Evolutionary conservation across 345 rosid species (phyloP), one percentile per base, ranked within the genome.

Genomic region (Dovyalis caffra): DNA sequence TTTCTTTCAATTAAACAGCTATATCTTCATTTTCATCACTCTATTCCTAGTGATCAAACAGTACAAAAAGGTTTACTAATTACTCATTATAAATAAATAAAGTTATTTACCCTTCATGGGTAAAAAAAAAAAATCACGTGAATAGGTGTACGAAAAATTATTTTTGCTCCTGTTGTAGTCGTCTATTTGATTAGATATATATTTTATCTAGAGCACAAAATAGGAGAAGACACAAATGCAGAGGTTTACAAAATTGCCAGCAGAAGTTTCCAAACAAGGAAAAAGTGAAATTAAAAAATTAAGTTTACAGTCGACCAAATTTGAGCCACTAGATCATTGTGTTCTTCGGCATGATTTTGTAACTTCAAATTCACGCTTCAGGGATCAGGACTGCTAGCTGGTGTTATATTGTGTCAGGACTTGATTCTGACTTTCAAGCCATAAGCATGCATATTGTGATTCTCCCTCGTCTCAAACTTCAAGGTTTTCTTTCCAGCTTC

Each of bases 241-340:
- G 47, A 51, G 37, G 31, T 74, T 64, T 26, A 60, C 38, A 28
- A 16, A 37, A 26, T 21, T 37, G 60, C 25, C 62, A 72, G 31
- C 33, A 33, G 70, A 34, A 51, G 62, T 47, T 64, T 64, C 51
- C 72, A 28, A 72, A 43, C 37, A 38, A 53, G 38, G 70, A 65
- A 64, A 80, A 64, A 35, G 57, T 29, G 31, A 15, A 33, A 15
- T 38, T 68, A 0, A 66, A 66, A 40, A 60, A 29, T 31, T 1
- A 51, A 29, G 25, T 1, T 8, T 6, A 34, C 21, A 29, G 37
- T 76, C 66, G 79, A 72, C 77, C 74, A 45, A 74, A 73, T 34
- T 66, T 49, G 45, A 69, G 64, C 16, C 32, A 45, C 4, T 15
- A 34, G 81, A 85, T 80, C 82, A 82, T 85, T 76, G 61, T 85